Evolutionary conservation across 352 stramenopile genomes (phyloP).

Genomic region (Plasmopara viticola): DNA sequence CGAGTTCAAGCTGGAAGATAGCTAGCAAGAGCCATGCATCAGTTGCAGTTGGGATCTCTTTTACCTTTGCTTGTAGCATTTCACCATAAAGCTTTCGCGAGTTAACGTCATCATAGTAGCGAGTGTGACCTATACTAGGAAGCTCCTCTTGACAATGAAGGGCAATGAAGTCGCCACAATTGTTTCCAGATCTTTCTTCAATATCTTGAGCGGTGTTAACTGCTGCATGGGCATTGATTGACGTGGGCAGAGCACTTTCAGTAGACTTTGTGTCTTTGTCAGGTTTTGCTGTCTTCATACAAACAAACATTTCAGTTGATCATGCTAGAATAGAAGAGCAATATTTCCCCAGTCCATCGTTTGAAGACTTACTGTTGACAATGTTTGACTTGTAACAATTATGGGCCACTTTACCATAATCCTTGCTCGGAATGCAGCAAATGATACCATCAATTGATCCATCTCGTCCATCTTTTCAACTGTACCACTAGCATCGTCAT

Average conservation of each 20-base stretch:
- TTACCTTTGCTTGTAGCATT: constrained; percentile 25
- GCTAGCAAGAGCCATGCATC: constrained; percentile 47
- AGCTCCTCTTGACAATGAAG: constrained; percentile 13
- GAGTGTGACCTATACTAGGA: constrained; percentile 11
- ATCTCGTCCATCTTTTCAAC: constrained; percentile 18
- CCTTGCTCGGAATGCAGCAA: constrained; percentile 32
- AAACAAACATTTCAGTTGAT: neutral
- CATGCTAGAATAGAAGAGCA: too few species aligned
- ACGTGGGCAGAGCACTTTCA: neutral
- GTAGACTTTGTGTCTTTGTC: neutral
- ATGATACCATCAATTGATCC: constrained; percentile 30
- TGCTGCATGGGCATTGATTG: constrained; percentile 1
- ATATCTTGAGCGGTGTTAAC: neutral
- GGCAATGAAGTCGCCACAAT: constrained; percentile 15
- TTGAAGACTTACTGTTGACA: constrained; percentile 17
- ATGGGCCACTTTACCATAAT: constrained; percentile 41
- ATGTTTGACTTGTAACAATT: constrained; percentile 16
- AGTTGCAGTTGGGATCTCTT: constrained; percentile 23
- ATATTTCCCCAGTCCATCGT: neutral
- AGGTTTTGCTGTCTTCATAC: constrained; percentile 8
- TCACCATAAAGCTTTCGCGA: constrained; percentile 11
- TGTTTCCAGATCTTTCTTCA: neutral
- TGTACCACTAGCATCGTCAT: constrained; percentile 6
- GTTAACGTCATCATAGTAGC: constrained; percentile 32
- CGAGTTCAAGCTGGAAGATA: constrained; percentile 41